Base-by-base conservation (phyloP, 306 rosid species). In the Cicer cuneatum region DNA sequence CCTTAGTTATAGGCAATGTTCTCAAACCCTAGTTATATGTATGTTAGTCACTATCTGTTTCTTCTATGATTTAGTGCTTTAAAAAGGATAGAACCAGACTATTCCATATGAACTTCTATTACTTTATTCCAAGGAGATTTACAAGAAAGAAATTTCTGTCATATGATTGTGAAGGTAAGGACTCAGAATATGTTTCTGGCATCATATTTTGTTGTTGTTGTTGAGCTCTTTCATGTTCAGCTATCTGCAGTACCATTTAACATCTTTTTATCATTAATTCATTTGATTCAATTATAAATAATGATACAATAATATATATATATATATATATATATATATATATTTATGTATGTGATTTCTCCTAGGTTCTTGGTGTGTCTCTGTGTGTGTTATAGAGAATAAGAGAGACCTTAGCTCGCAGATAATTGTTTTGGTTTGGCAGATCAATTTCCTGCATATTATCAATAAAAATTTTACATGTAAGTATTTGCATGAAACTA, bases 381-480 rank as follows among this genome's bases (percentile, higher is more conserved):
- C 0, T 24, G 9, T 57, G n/a, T n/a, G 70, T 67, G 33, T 38
- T 8, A 56, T 29, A 51, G n/a, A 70, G 2, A 76, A 42, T 9
- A 14, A 68, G 66, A 71, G 41, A 86, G 16, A 90, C 98, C 96
- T 93, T 90, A 62, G 92, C 87, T 77, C 97, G 77, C 78, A 91
- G 96, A 82, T 80, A 89, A 70, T 89, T 93, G 65, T 93, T 93
- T 41, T 89, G 91, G 83, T 87, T 89, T 74, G 91, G 92, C 75
- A 93, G 87, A 77, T 93, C 98, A 39, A 86, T 73, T 80, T 93
- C 98, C 98, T 93, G 92, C 87, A 82, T 8, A 59, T 33, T 52
- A n/a, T 60, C 7, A 40, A 37, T 7, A 75, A 45, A 14, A 5
- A 10, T 21, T 33, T 49, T 39, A 15, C 6, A 43, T 29, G 15